Evolutionary conservation across 768 basidiomycete species (phyloP).

Genomic region (Lentinula boryana): DNA sequence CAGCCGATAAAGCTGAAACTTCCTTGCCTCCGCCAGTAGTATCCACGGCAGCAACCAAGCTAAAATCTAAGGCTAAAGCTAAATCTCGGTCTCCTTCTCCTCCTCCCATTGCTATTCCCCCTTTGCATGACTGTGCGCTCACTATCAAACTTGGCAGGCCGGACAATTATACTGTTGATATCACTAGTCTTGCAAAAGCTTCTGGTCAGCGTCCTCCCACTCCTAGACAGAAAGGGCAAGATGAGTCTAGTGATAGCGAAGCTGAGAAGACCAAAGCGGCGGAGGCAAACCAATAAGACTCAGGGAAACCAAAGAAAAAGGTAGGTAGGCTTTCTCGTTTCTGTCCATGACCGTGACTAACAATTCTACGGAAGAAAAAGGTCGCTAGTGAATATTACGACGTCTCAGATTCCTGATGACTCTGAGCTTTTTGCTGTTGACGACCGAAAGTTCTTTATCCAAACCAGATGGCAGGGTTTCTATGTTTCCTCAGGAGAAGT

Average conservation of each 20-base stretch:
- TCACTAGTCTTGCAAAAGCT: constrained; percentile 48
- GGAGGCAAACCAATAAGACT: constrained; percentile 30
- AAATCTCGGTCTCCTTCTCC: constrained; percentile 50
- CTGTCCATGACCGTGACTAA: no score
- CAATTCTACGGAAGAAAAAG: constrained; percentile 41
- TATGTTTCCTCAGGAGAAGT: constrained; percentile 89
- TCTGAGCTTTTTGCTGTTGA: constrained; percentile 88
- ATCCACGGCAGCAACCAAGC: constrained; percentile 32
- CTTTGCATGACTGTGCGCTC: constrained; percentile 58
- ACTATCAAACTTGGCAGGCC: constrained; percentile 69
- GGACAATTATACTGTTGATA: constrained; percentile 69
- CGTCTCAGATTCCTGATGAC: constrained; percentile 89
- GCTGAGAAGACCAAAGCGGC: constrained; percentile 28
- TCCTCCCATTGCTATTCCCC: constrained; percentile 46
- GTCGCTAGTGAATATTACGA: constrained; percentile 80
- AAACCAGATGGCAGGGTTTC: constrained; percentile 90
- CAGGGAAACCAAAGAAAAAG: constrained; percentile 17
- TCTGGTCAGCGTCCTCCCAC: constrained; percentile 63
- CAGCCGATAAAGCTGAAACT: not conserved
- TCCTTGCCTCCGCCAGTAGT: not conserved
- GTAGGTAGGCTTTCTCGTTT: constrained; percentile 7
- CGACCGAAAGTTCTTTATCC: constrained; percentile 84
- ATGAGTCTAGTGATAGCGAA: constrained; percentile 53
- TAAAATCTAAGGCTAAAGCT: constrained; percentile 42
- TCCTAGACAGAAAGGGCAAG: constrained; percentile 24